Evolutionary conservation across 352 stramenopile species (phyloP).

Genomic region (Pythium monospermum): DNA sequence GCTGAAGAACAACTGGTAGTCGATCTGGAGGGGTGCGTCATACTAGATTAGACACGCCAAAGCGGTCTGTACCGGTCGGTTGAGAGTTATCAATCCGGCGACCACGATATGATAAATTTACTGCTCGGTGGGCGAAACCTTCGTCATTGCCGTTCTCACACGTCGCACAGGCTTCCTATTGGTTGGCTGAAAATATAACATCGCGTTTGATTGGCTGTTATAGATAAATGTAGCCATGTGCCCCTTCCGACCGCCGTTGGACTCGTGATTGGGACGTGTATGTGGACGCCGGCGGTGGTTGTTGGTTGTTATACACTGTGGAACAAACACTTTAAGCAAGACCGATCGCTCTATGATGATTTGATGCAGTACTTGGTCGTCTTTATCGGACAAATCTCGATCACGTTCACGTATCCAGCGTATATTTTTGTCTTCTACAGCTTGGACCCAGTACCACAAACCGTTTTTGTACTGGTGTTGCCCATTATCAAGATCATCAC

Average conservation of each 20-base stretch:
- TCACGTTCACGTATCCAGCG: constrained; percentile 35
- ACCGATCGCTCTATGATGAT: background rate
- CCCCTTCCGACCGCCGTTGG: too few relatives aligned
- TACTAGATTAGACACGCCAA: too few relatives aligned
- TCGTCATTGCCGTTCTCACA: too few relatives aligned
- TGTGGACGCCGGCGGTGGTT: background rate
- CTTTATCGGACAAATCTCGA: constrained; percentile 27
- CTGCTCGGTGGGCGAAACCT: too few relatives aligned
- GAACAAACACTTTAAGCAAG: background rate
- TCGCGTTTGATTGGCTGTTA: too few relatives aligned
- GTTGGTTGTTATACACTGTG: background rate
- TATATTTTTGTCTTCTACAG: constrained; percentile 36
- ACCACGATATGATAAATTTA: too few relatives aligned
- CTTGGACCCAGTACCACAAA: constrained; percentile 11
- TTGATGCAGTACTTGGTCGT: constrained; percentile 10
- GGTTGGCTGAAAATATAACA: too few relatives aligned
- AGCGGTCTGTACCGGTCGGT: too few relatives aligned
- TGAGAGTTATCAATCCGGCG: too few relatives aligned
- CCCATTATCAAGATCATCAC: constrained; percentile 35
- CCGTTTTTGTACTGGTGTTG: constrained; percentile 28
- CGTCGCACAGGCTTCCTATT: too few relatives aligned
- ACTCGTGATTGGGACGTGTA: constrained; percentile 10
- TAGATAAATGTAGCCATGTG: too few relatives aligned
- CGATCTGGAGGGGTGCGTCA: too few relatives aligned
- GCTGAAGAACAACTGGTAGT: background rate